phyloP scores from a whole-genome alignment of 2,329 filamentous ascomycete species.

The Diaporthe batatas region DNA sequence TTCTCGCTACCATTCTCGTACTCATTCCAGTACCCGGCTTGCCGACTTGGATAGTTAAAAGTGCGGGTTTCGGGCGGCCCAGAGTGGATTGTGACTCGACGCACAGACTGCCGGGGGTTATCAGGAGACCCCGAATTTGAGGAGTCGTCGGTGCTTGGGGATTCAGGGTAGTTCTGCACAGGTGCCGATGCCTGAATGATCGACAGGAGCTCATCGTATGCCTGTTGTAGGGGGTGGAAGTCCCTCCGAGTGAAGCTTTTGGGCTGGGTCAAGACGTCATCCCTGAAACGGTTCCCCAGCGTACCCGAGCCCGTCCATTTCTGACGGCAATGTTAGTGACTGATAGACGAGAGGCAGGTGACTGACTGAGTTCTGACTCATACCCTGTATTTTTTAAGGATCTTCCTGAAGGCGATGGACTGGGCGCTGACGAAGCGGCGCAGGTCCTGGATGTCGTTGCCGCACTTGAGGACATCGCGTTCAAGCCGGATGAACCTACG shows the following conservation, averaged over 20 bases:
- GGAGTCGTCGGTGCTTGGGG: slow-evolving; percentile 51
- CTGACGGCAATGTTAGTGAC: slow-evolving; percentile 53
- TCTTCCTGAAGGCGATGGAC: slow-evolving; percentile 82
- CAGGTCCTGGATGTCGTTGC: slow-evolving; percentile 78
- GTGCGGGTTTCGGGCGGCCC: slow-evolving; percentile 42
- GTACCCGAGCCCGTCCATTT: slow-evolving; percentile 85
- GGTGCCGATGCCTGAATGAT: slow-evolving; percentile 62
- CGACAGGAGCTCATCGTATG: slow-evolving; percentile 63
- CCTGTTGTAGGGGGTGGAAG: slow-evolving; percentile 59
- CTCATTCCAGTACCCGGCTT: slow-evolving; percentile 82
- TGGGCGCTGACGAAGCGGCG: slow-evolving; percentile 81
- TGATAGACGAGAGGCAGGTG: neutral
- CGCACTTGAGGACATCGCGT: slow-evolving; percentile 67
- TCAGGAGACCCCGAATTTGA: slow-evolving; percentile 36
- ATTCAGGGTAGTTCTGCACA: slow-evolving; percentile 55
- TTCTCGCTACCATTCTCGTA: slow-evolving; percentile 85
- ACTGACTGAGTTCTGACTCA: slow-evolving; percentile 40
- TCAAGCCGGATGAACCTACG: slow-evolving; percentile 68
- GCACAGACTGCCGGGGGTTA: slow-evolving; percentile 40
- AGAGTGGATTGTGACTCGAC: slow-evolving; percentile 43
- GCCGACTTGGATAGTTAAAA: slow-evolving; percentile 33
- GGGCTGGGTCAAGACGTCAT: slow-evolving; percentile 73
- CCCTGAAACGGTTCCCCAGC: slow-evolving; percentile 75
- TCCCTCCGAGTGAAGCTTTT: slow-evolving; percentile 80
- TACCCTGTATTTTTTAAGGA: slow-evolving; percentile 85